phyloP scores from a whole-genome alignment of 2,329 filamentous ascomycete species.

The Fusarium subtropicale region DNA sequence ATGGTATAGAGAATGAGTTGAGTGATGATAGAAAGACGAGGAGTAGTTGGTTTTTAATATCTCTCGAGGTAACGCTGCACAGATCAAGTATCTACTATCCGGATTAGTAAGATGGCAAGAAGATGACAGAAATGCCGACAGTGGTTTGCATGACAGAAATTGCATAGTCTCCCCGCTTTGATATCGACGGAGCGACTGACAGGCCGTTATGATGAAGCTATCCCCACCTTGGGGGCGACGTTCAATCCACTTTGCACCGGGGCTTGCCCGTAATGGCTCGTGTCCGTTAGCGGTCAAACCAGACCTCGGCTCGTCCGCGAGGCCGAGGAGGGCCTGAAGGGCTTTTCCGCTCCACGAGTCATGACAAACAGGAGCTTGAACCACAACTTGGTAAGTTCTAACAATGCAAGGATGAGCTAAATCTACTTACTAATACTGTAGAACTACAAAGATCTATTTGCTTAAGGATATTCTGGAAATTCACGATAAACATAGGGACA shows the following conservation, averaged over 20 bases:
- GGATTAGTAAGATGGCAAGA: neutral
- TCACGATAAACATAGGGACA: too few relatives aligned
- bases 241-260: neutral
- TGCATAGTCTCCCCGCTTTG: neutral
- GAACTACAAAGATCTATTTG: neutral
- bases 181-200: neutral
- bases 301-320: neutral
- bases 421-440: neutral
- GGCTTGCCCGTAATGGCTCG: neutral
- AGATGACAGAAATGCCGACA: neutral
- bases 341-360: neutral
- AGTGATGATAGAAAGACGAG: too few relatives aligned
- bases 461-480: too few relatives aligned
- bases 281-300: neutral
- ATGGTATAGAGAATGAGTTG: neutral
- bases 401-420: neutral
- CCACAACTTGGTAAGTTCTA: neutral
- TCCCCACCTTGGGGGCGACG: neutral
- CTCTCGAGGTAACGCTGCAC: too few relatives aligned
- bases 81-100: neutral
- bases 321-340: neutral
- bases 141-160: neutral
- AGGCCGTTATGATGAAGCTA: neutral
- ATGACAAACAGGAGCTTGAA: neutral
- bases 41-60: neutral